phyloP scores from a whole-genome alignment of 2,329 filamentous ascomycete species.

The Colletotrichum incanum region DNA sequence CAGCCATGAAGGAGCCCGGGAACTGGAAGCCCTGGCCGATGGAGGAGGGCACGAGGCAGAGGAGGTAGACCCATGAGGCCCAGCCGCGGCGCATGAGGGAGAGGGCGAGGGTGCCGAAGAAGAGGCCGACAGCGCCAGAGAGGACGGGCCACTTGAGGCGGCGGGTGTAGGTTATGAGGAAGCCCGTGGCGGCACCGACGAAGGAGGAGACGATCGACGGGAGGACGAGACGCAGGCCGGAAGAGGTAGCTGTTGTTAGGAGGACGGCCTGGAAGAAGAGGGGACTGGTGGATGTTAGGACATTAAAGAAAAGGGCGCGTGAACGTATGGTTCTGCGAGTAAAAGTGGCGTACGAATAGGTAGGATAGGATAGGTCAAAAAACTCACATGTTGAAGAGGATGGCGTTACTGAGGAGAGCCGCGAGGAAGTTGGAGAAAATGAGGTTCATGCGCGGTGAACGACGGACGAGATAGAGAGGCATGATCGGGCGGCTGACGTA shows the following conservation, averaged over 20 bases:
- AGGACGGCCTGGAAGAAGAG: constrained; percentile 85
- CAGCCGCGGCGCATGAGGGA: constrained; percentile 66
- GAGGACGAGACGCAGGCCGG: constrained; percentile 80
- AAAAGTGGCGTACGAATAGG: neutral
- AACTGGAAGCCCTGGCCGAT: constrained; percentile 77
- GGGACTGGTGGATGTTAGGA: constrained; percentile 62
- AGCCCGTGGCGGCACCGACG: constrained; percentile 71
- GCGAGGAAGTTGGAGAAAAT: constrained; percentile 70
- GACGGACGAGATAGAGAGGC: constrained; percentile 68
- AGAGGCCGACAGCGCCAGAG: constrained; percentile 63
- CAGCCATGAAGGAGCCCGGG: constrained; percentile 74
- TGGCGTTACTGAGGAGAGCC: constrained; percentile 67
- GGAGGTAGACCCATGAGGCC: constrained; percentile 67
- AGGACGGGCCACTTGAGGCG: constrained; percentile 73
- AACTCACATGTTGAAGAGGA: constrained; percentile 72
- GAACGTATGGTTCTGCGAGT: neutral
- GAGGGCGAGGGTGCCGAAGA: constrained; percentile 68
- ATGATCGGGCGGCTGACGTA: constrained; percentile 70
- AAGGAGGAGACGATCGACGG: constrained; percentile 71
- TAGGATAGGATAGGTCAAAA: too few species aligned
- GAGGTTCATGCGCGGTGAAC: constrained; percentile 69
- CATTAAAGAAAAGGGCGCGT: neutral
- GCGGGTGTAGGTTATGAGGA: constrained; percentile 73
- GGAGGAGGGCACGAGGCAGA: constrained; percentile 70
- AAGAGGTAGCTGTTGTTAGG: constrained; percentile 77